A percentile compares a stretch with the other conserved stretches of the same genome.
Evolutionary conservation across 2,329 filamentous ascomycete species (phyloP).

Genomic region (Phialemoniopsis sp.): DNA sequence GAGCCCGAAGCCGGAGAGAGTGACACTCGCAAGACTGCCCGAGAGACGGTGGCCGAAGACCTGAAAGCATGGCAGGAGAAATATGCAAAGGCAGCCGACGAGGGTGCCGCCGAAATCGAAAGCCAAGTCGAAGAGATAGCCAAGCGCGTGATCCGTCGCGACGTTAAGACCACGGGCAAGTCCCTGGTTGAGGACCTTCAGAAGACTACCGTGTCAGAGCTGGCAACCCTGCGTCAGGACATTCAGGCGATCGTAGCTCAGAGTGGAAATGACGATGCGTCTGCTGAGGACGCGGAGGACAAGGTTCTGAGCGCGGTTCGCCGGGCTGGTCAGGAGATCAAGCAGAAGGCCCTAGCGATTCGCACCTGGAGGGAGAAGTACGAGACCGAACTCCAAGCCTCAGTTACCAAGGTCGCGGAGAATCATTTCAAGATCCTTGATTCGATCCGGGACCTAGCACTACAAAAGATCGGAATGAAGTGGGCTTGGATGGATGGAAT

Average conservation of each 20-base stretch:
- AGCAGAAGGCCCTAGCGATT: slow-evolving; percentile 71
- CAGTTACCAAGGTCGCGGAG: slow-evolving; percentile 70
- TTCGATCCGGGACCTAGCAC: slow-evolving; percentile 74
- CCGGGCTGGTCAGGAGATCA: slow-evolving; percentile 66
- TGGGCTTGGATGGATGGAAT: slow-evolving; percentile 97
- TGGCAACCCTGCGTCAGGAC: slow-evolving; percentile 60
- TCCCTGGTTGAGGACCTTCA: slow-evolving; percentile 66
- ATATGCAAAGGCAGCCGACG: slow-evolving; percentile 79
- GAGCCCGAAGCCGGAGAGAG: slow-evolving; percentile 44
- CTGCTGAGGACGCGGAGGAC: slow-evolving; percentile 31
- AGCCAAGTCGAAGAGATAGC: slow-evolving; percentile 58
- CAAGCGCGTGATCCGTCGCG: slow-evolving; percentile 52
- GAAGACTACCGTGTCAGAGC: slow-evolving; percentile 58
- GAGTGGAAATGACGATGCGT: slow-evolving; percentile 37
- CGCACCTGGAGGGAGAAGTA: slow-evolving; percentile 73
- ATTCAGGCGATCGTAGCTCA: slow-evolving; percentile 60
- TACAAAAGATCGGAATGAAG: slow-evolving; percentile 87
- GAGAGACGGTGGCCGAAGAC: slow-evolving; percentile 70
- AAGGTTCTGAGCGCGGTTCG: slow-evolving; percentile 50
- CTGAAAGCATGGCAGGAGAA: slow-evolving; percentile 83
- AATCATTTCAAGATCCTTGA: slow-evolving; percentile 81
- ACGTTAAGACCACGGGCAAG: slow-evolving; percentile 62
- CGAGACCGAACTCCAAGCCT: slow-evolving; percentile 62
- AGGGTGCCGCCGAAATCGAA: slow-evolving; percentile 72
- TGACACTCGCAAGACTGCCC: slow-evolving; percentile 52